Evolutionary conservation across 2,329 filamentous ascomycete species (phyloP).

Genomic region (Alternaria novae-zelandiae): DNA sequence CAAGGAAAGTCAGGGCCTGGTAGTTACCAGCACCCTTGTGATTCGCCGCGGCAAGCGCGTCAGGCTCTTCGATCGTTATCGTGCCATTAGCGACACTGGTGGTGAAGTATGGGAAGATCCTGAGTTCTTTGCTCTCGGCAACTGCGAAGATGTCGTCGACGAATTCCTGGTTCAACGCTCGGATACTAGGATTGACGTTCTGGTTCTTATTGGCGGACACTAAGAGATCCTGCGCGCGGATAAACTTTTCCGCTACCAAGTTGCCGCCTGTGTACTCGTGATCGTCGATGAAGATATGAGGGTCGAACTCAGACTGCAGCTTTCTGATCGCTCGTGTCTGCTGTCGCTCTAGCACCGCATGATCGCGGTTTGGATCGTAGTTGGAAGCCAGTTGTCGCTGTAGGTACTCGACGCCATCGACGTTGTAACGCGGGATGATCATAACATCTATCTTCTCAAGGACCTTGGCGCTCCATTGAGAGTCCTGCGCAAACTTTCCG

Average conservation of each 20-base stretch:
- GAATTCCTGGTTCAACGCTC: conserved; percentile 36
- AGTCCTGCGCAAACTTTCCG: conserved; percentile 34
- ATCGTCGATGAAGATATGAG: conserved; percentile 35
- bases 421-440: conserved; percentile 37
- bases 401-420: conserved; percentile 34
- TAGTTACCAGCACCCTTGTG: conserved; percentile 37
- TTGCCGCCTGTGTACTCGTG: conserved; percentile 34
- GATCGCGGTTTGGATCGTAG: conserved; percentile 38
- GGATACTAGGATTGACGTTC: conserved; percentile 35
- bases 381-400: conserved; percentile 28
- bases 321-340: conserved; percentile 33
- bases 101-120: conserved; percentile 36
- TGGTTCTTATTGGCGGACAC: conserved; percentile 39
- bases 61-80: conserved; percentile 33
- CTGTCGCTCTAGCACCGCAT: conserved; percentile 31
- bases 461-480: conserved; percentile 26
- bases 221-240: conserved; percentile 34
- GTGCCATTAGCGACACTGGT: conserved; percentile 21
- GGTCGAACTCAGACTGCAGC: conserved; percentile 27
- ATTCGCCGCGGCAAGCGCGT: conserved; percentile 32
- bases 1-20: conserved; percentile 34
- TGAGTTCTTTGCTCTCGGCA: conserved; percentile 9
- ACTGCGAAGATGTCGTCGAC: conserved; percentile 24
- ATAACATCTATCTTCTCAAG: conserved; percentile 32
- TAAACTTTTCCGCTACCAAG: conserved; percentile 15